Base-by-base conservation (phyloP, 2,329 filamentous ascomycete species). In the Elsinoe batatas region DNA sequence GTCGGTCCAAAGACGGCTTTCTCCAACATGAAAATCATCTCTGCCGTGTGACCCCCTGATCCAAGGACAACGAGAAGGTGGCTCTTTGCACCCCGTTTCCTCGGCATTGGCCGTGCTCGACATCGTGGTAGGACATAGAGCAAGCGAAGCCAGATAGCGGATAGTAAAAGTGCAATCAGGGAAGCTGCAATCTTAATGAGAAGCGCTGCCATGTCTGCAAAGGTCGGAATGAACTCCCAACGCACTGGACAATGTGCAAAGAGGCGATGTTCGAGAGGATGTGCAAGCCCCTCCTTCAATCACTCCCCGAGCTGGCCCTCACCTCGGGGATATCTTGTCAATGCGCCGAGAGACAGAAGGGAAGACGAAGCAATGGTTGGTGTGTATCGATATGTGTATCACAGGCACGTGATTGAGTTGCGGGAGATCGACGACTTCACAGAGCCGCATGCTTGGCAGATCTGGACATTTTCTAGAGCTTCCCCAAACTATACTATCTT, bases 41-140 rank as follows among this genome's bases (percentile, higher is more conserved):
- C 93, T 47, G 89, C 84, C 0, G 93, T 96, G 71, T 98, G 93
- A 0, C 93, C 93, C 32, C 93, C 93, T 2, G 88, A 94, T 53
- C 93, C 93, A 20, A 97, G 84, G 22, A 97, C 84, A 60, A 95
- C 80, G 32, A 95, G 75, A 54, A 90, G 75, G 68, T 91, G 82
- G 5, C 76, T 75, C 22, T 74, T 72, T 3, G 64, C 51, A 17
- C 65, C 65, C 54, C 65, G 67, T 44, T 53, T 62, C 57, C 62
- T 59, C 51, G 17, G 20, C 11, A 8, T 1, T 4, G 53, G 53
- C 20, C 40, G 33, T 35, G 38, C 15, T n/a, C 53, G 38, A 17
- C 47, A 55, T 13, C 40, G 38, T 20, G 53, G 53, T 7, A 55
- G 40, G n/a, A 55, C 30, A 17, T n/a, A 35, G 11, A 55, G 38